A percentile compares a stretch with the other conserved stretches of the same genome.
Conservation (phyloP, 345 rosid species). For the Pugionium dolabratum region DNA sequence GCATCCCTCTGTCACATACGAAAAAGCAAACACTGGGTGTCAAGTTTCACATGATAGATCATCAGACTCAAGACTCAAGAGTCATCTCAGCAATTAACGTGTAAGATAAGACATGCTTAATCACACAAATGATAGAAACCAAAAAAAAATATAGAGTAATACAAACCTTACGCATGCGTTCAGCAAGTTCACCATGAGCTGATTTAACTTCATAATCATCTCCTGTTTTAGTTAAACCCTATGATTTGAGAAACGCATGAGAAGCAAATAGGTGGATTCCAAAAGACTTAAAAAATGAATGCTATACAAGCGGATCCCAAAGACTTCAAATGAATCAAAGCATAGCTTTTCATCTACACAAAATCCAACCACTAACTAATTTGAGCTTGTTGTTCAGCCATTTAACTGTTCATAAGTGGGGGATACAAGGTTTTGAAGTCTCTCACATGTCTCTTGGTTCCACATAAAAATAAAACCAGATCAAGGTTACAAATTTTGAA, state of each 20-base stretch:
- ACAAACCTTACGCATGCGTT: constrained; percentile 97
- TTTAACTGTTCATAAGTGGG: background rate
- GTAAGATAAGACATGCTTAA: constrained; percentile 8
- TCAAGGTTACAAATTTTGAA: background rate
- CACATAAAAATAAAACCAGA: background rate
- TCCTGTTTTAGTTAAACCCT: constrained; percentile 96
- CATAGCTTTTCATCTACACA: background rate
- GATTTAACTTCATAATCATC: constrained; percentile 95
- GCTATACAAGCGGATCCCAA: constrained; percentile 11
- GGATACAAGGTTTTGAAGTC: background rate
- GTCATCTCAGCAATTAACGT: background rate
- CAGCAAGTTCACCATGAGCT: constrained; percentile 97
- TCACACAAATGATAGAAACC: background rate
- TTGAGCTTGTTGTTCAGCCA: constrained; percentile 8
- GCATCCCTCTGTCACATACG: constrained; percentile 77
- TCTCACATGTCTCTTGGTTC: background rate
- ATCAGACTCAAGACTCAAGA: background rate
- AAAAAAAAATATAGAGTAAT: constrained; percentile 8
- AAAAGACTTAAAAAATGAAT: constrained; percentile 14
- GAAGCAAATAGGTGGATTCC: constrained; percentile 16
- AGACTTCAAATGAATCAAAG: constrained; percentile 11
- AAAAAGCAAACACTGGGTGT: constrained; percentile 25
- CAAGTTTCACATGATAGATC: constrained; percentile 28
- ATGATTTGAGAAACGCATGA: constrained; percentile 35
- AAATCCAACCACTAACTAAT: constrained; percentile 5